Evolutionary conservation across 129 eudicot genomes (phyloP).

Genomic region (sunflower (Helianthus annuus)): HanXRQr2.0-SUNRISE NC_035442.2:28040813-28041312

Average conservation of each 20-base stretch:
- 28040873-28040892: constrained; percentile 31
- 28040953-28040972: constrained; percentile 81
- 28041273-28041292: neutral
- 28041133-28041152: constrained; percentile 19
- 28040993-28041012: constrained; percentile 83
- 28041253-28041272: constrained; percentile 4
- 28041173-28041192: constrained; percentile 8
- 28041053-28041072: constrained; percentile 84
- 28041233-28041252: neutral
- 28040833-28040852: constrained; percentile 25
- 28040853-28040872: constrained; percentile 26
- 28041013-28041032: constrained; percentile 90
- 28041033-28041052: constrained; percentile 91
- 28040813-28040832: constrained; percentile 56
- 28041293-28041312: neutral
- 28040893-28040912: constrained; percentile 12
- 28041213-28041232: neutral
- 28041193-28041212: neutral
- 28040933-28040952: constrained; percentile 45
- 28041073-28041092: neutral
- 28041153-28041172: constrained; percentile 34
- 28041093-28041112: constrained; percentile 17
- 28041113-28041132: constrained; percentile 19
- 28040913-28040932: constrained; percentile 25
- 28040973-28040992: constrained; percentile 74